A percentile compares a stretch with the other conserved stretches of the same genome.
phyloP scores from a whole-genome alignment of 2,329 filamentous ascomycete species.

The Ilyonectria sp. region DNA sequence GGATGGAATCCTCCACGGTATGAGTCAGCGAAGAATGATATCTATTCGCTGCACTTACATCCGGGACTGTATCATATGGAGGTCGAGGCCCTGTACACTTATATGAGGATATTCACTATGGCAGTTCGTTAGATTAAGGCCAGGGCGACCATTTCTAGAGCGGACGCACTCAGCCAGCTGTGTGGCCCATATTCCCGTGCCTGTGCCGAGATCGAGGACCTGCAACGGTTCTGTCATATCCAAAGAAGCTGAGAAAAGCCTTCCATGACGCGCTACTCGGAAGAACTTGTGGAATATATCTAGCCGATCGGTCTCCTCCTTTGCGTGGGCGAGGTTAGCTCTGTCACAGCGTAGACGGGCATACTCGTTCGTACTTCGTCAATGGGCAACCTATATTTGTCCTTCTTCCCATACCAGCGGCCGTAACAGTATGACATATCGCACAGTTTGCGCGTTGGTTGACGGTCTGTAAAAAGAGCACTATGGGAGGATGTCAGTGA shows the following conservation, averaged over 20 bases:
- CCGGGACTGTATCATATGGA: constrained; percentile 47
- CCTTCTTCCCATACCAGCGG: constrained; percentile 8
- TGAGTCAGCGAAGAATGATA: background rate
- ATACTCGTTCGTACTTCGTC: background rate
- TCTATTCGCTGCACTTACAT: constrained; percentile 36
- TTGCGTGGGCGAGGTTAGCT: background rate
- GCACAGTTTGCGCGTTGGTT: background rate
- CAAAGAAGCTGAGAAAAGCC: constrained; percentile 27
- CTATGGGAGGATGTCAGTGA: too few relatives aligned
- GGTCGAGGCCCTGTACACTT: constrained; percentile 45
- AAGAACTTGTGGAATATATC: constrained; percentile 85
- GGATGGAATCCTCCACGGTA: constrained; percentile 72
- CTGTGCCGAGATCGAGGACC: constrained; percentile 66
- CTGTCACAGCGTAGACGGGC: background rate
- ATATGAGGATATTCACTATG: constrained; percentile 22
- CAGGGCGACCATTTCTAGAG: background rate
- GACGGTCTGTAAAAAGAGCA: too few relatives aligned
- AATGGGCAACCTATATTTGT: constrained; percentile 9
- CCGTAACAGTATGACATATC: background rate
- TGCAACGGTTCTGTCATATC: constrained; percentile 40
- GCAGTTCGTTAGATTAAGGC: constrained; percentile 6
- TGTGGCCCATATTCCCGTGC: constrained; percentile 62
- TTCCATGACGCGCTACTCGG: constrained; percentile 69
- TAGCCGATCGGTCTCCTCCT: constrained; percentile 80
- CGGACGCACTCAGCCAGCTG: constrained; percentile 25